Evolutionary conservation across 768 basidiomycete genomes (phyloP).

Genomic region (Chalciporus sphaerocephalus): DNA sequence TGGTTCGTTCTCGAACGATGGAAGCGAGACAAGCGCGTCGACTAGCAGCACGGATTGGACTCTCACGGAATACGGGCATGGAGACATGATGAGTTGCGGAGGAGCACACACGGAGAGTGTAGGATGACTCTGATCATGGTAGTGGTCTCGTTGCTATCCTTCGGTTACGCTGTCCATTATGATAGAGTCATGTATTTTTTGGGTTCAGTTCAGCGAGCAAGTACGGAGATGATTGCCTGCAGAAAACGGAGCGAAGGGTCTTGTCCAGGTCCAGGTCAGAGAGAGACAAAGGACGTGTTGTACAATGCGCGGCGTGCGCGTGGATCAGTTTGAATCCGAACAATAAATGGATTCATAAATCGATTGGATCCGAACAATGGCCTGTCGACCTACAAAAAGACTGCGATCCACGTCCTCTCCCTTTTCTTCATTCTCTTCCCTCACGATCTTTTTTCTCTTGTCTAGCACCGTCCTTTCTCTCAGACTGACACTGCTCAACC

Average conservation of each 20-base stretch:
- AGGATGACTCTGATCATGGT: constrained; percentile 2
- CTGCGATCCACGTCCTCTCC: not conserved
- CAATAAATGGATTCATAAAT: too few relatives aligned
- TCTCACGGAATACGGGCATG: constrained; percentile 39
- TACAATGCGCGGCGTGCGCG: too few relatives aligned
- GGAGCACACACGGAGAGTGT: not conserved
- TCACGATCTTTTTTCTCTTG: constrained; percentile 16
- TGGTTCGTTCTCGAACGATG: constrained; percentile 63
- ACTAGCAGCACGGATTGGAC: constrained; percentile 82
- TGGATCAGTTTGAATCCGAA: too few relatives aligned
- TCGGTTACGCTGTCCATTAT: too few relatives aligned
- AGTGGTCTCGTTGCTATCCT: too few relatives aligned
- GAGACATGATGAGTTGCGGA: constrained; percentile 8
- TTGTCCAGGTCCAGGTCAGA: too few relatives aligned
- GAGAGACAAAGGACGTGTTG: too few relatives aligned
- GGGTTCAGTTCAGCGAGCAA: too few relatives aligned
- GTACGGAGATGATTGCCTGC: too few relatives aligned
- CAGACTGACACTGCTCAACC: not conserved
- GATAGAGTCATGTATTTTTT: too few relatives aligned
- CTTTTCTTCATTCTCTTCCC: not conserved
- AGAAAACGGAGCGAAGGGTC: too few relatives aligned
- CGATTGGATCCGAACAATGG: not conserved
- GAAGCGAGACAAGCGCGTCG: constrained; percentile 73
- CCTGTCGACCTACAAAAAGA: not conserved
- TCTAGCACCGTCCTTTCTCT: constrained; percentile 3